phyloP scores from a whole-genome alignment of 805 yeast genomes.

The Jamesozyma jinghongensis region DNA sequence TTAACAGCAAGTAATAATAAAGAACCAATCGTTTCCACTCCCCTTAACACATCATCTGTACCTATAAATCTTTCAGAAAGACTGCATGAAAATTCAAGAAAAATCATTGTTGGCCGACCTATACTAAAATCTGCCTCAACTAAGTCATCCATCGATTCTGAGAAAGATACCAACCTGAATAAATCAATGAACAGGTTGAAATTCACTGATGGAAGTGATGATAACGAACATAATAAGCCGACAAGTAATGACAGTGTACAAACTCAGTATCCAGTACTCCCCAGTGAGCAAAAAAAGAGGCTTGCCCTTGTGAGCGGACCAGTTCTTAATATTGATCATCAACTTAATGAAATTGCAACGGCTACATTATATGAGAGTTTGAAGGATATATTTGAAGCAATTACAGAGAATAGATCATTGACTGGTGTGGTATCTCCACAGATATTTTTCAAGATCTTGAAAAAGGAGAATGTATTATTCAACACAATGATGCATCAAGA shows the following conservation, averaged over 20 bases:
- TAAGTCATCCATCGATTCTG: not conserved
- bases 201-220: not conserved
- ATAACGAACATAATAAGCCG: not conserved
- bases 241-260: not conserved
- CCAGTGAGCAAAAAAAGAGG: slow-evolving; percentile 66
- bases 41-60: no score
- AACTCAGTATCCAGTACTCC: not conserved
- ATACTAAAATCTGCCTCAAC: not conserved
- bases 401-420: slow-evolving; percentile 57
- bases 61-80: not conserved
- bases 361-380: slow-evolving; percentile 51
- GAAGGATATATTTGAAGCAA: slow-evolving; percentile 77
- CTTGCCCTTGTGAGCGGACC: slow-evolving; percentile 79
- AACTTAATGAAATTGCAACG: slow-evolving; percentile 31
- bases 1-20: no score
- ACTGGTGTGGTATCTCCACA: slow-evolving; percentile 83
- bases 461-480: slow-evolving; percentile 75
- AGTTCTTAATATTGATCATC: slow-evolving; percentile 65
- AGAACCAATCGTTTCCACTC: not conserved
- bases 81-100: not conserved
- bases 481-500: slow-evolving; percentile 94
- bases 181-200: not conserved
- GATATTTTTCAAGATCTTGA: slow-evolving; percentile 62
- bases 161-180: not conserved
- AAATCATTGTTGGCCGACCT: slow-evolving; percentile 1